Percentiles rank a stretch among this genome's conserved stretches.
These are phyloP conservation scores for Glycyrrhiza uralensis DNA, from an alignment of 306 rosid species.

Conservation along the genomic window DNA sequence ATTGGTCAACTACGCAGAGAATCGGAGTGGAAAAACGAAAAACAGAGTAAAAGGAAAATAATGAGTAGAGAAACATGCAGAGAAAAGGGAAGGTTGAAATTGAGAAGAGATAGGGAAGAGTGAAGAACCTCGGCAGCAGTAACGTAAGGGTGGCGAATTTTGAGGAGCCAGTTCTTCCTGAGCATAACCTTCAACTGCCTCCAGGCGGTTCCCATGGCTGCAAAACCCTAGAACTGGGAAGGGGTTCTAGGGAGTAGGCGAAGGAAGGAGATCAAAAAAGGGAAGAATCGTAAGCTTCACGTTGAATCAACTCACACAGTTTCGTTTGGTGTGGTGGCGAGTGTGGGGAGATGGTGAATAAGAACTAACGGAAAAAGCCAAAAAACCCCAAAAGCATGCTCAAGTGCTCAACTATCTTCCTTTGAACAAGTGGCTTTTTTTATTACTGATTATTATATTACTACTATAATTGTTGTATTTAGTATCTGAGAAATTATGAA, in stretches of 20 bases:
- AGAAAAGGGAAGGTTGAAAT: not conserved
- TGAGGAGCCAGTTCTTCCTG: slow-evolving; percentile 93
- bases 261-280: not conserved
- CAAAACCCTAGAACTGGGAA: slow-evolving; percentile 30
- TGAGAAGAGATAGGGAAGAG: not conserved
- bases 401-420: too few species aligned
- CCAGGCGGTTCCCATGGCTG: slow-evolving; percentile 61
- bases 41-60: not conserved
- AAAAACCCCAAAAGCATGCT: not conserved
- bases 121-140: slow-evolving; percentile 76
- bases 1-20: not conserved
- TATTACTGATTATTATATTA: not conserved
- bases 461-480: too few species aligned
- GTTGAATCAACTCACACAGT: not conserved
- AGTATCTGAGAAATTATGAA: too few species aligned
- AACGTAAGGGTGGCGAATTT: slow-evolving; percentile 81
- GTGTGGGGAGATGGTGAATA: not conserved
- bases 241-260: not conserved
- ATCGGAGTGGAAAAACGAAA: not conserved
- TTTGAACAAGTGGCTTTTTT: not conserved
- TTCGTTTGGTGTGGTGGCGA: not conserved
- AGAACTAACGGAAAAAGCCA: not conserved
- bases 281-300: not conserved
- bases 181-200: slow-evolving; percentile 91
- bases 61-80: not conserved